Percentiles rank a stretch among this genome's conserved stretches.
These are phyloP conservation scores for Podaxis sp. DNA, from an alignment of 768 basidiomycete genomes.

Conservation along the genomic window DNA sequence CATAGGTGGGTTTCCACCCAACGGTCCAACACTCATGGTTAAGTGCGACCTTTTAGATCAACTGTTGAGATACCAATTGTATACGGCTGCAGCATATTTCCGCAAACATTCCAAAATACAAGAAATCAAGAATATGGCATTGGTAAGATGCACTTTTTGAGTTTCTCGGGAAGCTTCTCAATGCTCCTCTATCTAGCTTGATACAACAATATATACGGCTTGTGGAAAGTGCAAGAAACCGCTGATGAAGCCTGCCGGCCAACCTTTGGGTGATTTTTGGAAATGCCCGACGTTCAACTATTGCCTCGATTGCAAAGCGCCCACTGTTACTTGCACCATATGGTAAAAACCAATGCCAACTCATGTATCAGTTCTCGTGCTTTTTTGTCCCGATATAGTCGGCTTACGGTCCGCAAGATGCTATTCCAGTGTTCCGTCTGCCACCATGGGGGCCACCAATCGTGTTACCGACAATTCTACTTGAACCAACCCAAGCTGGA, in stretches of 20 bases:
- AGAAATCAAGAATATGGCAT: conserved; percentile 46
- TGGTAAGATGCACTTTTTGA: conserved; percentile 34
- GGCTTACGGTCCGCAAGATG: conserved; percentile 67
- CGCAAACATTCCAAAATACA: conserved; percentile 57
- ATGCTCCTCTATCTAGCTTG: conserved; percentile 39
- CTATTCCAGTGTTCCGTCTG: conserved; percentile 41
- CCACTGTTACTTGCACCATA: conserved; percentile 56
- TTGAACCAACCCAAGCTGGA: too few relatives aligned
- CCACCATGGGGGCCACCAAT: too few relatives aligned
- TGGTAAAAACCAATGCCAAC: conserved; percentile 46
- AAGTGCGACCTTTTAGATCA: conserved; percentile 40
- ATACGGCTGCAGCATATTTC: conserved; percentile 68
- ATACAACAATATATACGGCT: conserved; percentile 65
- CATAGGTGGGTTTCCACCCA: conserved; percentile 45
- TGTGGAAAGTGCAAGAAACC: conserved; percentile 72
- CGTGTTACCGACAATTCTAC: too few relatives aligned
- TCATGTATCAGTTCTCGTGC: not conserved
- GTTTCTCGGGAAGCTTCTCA: not conserved
- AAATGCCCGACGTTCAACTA: conserved; percentile 34
- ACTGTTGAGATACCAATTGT: conserved; percentile 55
- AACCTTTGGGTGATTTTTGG: not conserved
- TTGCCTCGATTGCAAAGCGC: conserved; percentile 51
- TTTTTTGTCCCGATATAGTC: conserved; percentile 36
- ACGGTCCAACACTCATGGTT: not conserved
- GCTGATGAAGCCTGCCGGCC: conserved; percentile 37